Base-by-base conservation (phyloP, 352 stramenopile genomes). In the Globisporangium lucens region DNA sequence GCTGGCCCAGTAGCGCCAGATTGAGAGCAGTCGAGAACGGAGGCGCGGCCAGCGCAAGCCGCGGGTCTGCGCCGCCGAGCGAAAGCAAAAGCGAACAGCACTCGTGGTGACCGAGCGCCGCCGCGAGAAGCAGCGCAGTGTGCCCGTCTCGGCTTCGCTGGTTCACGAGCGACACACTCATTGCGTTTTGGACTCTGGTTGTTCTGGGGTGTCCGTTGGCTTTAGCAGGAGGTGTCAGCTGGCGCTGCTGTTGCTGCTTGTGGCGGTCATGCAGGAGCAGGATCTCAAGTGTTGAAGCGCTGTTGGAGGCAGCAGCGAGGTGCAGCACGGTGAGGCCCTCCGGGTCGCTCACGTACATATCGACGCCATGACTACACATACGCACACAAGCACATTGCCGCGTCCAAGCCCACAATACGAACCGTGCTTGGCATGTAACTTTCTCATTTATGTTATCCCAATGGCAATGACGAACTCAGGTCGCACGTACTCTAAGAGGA, bases 1-100 rank as follows among this genome's bases (percentile, higher is more conserved):
- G 68, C n/a, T 65, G 46, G 0, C 56, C 56, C 24, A 38, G 63
- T 38, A 73, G 36, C 36, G 68, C 68, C 56, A 73, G 58, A 24
- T 73, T 63, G 49, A 65, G 47, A 24, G 68, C 63, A 0, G 63
- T 73, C 33, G 58, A 66, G 56, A 67, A 70, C 33, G 68, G 68
- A 17, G 64, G 35, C 13, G 22, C 12, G 22, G 20, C 53, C 17
- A 70, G 63, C 17, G 52, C 52, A 20, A 73, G 36, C n/a, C 22
- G 24, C 36, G 68, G 41, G 41, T 70, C 64, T 7, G 68, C 56
- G n/a, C 29, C 27, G n/a, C 63, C 49, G 3, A 58, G 35, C 15
- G 41, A 24, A 15, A 73, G 56, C 51, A 73, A 63, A 2, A 70
- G 38, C 36, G 43, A 49, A 35, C 46, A 62, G 58, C 68, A 67